These are phyloP conservation scores for Brassica nigra DNA, from an alignment of 345 rosid species.

Conservation along the genomic window DNA sequence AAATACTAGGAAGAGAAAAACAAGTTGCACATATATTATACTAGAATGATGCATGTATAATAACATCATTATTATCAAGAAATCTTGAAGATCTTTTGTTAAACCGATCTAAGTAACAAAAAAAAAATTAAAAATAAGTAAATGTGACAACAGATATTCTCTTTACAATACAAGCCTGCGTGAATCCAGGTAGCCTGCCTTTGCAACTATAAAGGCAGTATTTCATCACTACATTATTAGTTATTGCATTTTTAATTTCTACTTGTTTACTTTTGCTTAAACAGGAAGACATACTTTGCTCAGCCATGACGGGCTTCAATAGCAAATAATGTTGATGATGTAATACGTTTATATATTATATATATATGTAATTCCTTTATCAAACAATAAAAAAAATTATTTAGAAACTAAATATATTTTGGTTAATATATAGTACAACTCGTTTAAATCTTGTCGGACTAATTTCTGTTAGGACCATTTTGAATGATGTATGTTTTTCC, in stretches of 20 bases:
- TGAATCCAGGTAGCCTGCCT: conserved; percentile 39
- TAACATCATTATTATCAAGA: conserved; percentile 39
- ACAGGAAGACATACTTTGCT: conserved; percentile 30
- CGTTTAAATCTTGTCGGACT: conserved; percentile 30
- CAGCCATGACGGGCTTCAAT: conserved; percentile 29
- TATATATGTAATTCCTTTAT: neutral
- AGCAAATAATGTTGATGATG: conserved; percentile 13
- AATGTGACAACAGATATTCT: conserved; percentile 32
- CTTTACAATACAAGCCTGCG: conserved; percentile 41
- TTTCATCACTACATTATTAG: conserved; percentile 9
- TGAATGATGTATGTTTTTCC: neutral
- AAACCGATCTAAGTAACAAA: conserved; percentile 27
- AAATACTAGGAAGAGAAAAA: conserved; percentile 14
- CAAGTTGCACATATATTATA: conserved; percentile 24
- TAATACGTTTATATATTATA: neutral
- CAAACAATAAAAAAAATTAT: neutral
- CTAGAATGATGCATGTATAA: conserved; percentile 37
- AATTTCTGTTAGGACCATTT: neutral
- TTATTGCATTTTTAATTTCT: conserved; percentile 18
- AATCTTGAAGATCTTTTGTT: conserved; percentile 39
- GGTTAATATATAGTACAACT: conserved; percentile 19
- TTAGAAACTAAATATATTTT: neutral
- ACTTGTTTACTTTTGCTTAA: conserved; percentile 34
- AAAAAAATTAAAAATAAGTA: conserved; percentile 15
- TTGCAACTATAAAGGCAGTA: conserved; percentile 29